Conservation (phyloP, 2,329 filamentous ascomycete genomes). For the Aspergillus sp. region DNA sequence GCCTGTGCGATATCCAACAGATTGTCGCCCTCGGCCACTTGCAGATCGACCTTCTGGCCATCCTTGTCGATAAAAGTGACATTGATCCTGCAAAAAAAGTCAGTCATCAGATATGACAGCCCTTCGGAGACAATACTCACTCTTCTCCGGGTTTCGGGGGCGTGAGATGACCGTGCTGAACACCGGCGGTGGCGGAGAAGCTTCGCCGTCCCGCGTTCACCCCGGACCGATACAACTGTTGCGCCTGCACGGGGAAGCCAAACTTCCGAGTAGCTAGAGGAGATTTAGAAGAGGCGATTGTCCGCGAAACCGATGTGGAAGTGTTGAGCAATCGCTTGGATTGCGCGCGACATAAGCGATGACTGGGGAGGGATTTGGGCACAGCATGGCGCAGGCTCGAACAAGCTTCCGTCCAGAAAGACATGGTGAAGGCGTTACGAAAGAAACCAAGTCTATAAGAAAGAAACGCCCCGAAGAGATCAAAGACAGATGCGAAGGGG, state of each 20-base stretch:
- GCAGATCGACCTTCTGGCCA: conserved; percentile 69
- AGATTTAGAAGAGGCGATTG: conserved; percentile 13
- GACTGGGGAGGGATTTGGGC: conserved; percentile 59
- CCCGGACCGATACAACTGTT: conserved; percentile 16
- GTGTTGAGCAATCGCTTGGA: conserved; percentile 29
- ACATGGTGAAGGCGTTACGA: conserved; percentile 21
- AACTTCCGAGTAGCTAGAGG: conserved; percentile 12
- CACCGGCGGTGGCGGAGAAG: conserved; percentile 65
- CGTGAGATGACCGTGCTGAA: conserved; percentile 74
- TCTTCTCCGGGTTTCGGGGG: conserved; percentile 89
- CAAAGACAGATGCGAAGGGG: neutral
- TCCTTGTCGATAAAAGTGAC: conserved; percentile 96
- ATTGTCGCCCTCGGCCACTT: conserved; percentile 84
- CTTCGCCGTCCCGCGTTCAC: conserved; percentile 39
- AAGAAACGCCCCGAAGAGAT: conserved; percentile 1
- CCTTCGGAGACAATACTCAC: conserved; percentile 53
- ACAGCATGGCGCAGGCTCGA: conserved; percentile 47
- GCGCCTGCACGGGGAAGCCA: conserved; percentile 8
- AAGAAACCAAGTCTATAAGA: neutral
- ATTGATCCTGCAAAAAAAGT: conserved; percentile 60
- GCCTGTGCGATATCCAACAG: conserved; percentile 92
- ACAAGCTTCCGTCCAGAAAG: conserved; percentile 33
- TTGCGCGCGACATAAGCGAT: conserved; percentile 35
- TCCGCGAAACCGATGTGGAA: conserved; percentile 20
- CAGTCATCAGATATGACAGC: neutral